Percentiles rank a stretch among this genome's conserved stretches.
phyloP scores from a whole-genome alignment of 345 rosid species.

The Eucalyptus sideroxylon region DNA sequence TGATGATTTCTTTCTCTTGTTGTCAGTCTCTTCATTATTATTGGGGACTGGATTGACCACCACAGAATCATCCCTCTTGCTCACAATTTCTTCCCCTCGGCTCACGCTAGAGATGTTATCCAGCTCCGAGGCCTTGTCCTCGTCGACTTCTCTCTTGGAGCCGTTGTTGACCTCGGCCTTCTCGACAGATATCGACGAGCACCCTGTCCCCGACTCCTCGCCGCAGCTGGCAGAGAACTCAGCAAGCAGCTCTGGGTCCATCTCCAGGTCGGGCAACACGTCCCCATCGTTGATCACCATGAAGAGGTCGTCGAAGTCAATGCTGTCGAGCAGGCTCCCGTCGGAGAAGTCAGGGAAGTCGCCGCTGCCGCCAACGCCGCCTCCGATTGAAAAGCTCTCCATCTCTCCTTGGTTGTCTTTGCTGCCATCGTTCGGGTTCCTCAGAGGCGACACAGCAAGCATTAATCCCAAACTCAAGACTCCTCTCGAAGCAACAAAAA shows the following conservation, averaged over 20 bases:
- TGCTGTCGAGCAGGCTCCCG: constrained; percentile 37
- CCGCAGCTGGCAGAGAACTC: constrained; percentile 54
- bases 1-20: constrained; percentile 33
- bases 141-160: neutral
- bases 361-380: neutral
- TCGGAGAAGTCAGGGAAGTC: constrained; percentile 50
- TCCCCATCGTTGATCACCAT: constrained; percentile 47
- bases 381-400: constrained; percentile 18
- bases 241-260: constrained; percentile 58
- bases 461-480: constrained; percentile 7
- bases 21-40: constrained; percentile 11
- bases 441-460: constrained; percentile 65
- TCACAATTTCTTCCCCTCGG: constrained; percentile 25
- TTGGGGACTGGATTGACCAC: constrained; percentile 5
- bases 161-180: constrained; percentile 1
- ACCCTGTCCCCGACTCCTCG: constrained; percentile 37
- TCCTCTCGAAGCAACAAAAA: neutral
- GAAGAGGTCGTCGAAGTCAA: constrained; percentile 77
- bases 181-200: constrained; percentile 13
- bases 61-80: constrained; percentile 22
- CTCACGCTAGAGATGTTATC: neutral
- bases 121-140: constrained; percentile 12
- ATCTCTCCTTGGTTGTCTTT: constrained; percentile 25
- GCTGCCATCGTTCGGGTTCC: constrained; percentile 21
- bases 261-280: constrained; percentile 68